These are phyloP conservation scores for Meyerozyma sp. DNA, from an alignment of 1,139 yeast species.

Conservation along the genomic window DNA sequence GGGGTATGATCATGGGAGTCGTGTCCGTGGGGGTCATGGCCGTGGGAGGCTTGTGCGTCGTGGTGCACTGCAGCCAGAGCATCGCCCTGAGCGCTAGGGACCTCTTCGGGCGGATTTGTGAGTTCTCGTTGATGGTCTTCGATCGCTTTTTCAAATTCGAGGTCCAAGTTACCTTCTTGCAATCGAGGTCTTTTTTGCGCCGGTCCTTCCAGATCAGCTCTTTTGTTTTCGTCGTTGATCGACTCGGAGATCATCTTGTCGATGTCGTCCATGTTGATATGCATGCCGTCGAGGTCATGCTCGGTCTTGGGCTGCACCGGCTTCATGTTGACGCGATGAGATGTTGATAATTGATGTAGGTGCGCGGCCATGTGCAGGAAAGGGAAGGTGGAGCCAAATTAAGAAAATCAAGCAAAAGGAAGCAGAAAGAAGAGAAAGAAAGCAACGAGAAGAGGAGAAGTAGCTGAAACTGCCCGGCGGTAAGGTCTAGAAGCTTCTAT, in stretches of 20 bases:
- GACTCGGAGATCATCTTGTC: constrained; percentile 15
- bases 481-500: too few species aligned
- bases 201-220: neutral
- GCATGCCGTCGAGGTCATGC: constrained; percentile 4
- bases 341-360: neutral
- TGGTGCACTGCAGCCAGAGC: too few species aligned
- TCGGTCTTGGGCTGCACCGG: constrained; percentile 2
- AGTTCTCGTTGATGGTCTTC: constrained; percentile 5
- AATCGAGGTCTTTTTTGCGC: constrained; percentile 1
- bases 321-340: constrained; percentile 1
- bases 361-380: neutral
- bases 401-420: neutral
- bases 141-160: constrained; percentile 6
- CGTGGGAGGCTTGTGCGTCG: neutral
- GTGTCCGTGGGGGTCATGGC: neutral
- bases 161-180: constrained; percentile 5
- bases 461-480: too few species aligned
- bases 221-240: constrained; percentile 6
- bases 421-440: neutral
- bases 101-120: constrained; percentile 1
- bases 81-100: neutral
- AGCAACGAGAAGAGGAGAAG: too few species aligned
- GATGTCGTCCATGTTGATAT: constrained; percentile 13
- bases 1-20: neutral
- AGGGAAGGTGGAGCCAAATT: neutral